These are phyloP conservation scores for Stephania japonica DNA, from an alignment of 164 flowering plant genomes.

Conservation along the genomic window DNA sequence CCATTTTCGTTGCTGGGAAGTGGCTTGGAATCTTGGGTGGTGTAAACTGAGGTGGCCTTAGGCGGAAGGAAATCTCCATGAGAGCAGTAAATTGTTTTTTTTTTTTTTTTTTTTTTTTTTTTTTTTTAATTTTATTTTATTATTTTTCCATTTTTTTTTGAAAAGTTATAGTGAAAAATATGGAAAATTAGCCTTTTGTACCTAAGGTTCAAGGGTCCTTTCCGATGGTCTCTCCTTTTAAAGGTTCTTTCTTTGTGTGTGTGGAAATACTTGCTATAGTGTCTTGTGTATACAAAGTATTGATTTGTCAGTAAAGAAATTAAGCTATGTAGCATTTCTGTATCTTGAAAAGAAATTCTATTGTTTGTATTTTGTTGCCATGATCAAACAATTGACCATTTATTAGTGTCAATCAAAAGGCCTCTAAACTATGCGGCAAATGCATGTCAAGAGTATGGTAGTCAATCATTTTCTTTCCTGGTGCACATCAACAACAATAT, in stretches of 20 bases:
- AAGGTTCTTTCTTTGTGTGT: background rate
- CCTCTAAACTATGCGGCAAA: too few species aligned
- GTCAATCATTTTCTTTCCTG: too few species aligned
- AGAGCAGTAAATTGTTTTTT: slow-evolving; percentile 15
- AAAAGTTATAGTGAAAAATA: slow-evolving; percentile 13
- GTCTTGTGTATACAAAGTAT: slow-evolving; percentile 3
- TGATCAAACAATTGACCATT: background rate
- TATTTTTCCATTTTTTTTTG: slow-evolving; percentile 12
- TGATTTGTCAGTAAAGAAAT: background rate
- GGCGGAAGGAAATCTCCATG: slow-evolving; percentile 3
- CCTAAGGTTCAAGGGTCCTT: slow-evolving; percentile 13
- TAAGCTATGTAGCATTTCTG: slow-evolving; percentile 1
- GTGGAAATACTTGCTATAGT: slow-evolving; percentile 7
- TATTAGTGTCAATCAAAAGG: background rate
- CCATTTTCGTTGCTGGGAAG: slow-evolving; percentile 10
- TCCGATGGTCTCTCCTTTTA: slow-evolving; percentile 2
- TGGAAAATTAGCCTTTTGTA: slow-evolving; percentile 22
- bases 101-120: slow-evolving; percentile 3
- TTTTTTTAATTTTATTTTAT: slow-evolving; percentile 15
- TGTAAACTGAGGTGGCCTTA: slow-evolving; percentile 9
- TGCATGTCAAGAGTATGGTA: too few species aligned
- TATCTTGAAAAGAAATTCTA: slow-evolving; percentile 1
- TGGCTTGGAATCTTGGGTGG: slow-evolving; percentile 14
- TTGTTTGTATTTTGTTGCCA: background rate
- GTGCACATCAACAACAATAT: too few species aligned